These are phyloP conservation scores for Melastoma malabathricum DNA, from an alignment of 345 rosid genomes.

Conservation along the genomic window DNA sequence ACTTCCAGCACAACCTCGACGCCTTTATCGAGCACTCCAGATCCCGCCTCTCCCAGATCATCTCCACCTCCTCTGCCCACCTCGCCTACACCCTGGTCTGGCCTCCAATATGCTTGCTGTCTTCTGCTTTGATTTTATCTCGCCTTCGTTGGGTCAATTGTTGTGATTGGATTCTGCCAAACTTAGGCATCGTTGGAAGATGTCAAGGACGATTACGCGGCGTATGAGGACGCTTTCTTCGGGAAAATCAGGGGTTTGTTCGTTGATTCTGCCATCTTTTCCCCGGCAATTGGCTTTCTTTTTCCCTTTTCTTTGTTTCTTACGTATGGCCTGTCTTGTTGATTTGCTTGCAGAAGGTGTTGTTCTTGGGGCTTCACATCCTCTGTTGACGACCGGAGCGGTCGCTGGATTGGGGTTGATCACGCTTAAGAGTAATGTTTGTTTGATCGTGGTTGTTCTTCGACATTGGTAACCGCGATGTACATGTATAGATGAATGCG, in stretches of 20 bases:
- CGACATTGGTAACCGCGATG: not conserved
- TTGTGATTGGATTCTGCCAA: not conserved
- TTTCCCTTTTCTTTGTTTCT: not conserved
- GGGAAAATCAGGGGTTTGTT: slow-evolving; percentile 58
- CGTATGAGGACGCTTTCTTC: slow-evolving; percentile 40
- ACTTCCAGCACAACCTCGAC: slow-evolving; percentile 29
- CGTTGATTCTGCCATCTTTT: not conserved
- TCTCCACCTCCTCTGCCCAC: slow-evolving; percentile 52
- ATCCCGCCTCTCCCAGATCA: slow-evolving; percentile 49
- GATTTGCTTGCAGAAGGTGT: slow-evolving; percentile 44
- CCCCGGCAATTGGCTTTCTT: not conserved
- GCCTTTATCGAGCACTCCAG: slow-evolving; percentile 28
- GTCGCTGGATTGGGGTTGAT: slow-evolving; percentile 47
- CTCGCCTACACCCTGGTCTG: slow-evolving; percentile 42
- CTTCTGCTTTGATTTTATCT: not conserved
- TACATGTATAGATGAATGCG: not conserved
- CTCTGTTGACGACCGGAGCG: slow-evolving; percentile 36
- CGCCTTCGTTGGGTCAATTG: not conserved
- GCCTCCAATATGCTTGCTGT: not conserved
- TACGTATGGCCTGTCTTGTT: not conserved
- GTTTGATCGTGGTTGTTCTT: not conserved
- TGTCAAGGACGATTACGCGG: slow-evolving; percentile 36
- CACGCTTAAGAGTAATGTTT: slow-evolving; percentile 41
- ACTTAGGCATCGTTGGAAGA: slow-evolving; percentile 46
- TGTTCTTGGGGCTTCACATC: slow-evolving; percentile 49